Base-by-base conservation (phyloP, 768 basidiomycete genomes). In the Tulasnella sp. region DNA sequence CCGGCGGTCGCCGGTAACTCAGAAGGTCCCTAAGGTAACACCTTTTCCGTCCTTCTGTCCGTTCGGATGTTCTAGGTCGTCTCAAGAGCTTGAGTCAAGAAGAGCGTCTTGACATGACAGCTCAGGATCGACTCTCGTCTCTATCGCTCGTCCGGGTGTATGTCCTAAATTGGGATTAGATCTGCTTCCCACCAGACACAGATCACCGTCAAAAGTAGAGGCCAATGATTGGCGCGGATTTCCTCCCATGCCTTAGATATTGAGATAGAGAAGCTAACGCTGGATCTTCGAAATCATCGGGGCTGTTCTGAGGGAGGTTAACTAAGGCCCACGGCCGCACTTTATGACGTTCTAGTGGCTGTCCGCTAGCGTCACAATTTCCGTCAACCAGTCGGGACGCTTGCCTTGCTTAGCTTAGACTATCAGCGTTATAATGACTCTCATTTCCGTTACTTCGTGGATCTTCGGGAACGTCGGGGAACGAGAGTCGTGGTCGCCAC, bases 221-320 rank as follows among this genome's bases (percentile, higher is more conserved):
- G 52, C 52, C 52, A 59, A 59, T 22, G 52, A 59, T 59, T 59
- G 52, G 52, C n/a, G 52, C 52, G 52, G 52, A 59, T 59, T 8
- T 59, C 52, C 52, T 59, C 3, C 52, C 52, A 59, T 59, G 26
- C 52, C 52, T 59, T 22, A 59, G 52, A 59, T 59, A 59, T 59
- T 59, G 52, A 59, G 52, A 59, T 59, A 26, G 52, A 22, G 52
- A 59, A 59, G 52, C 52, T 11, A 32, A 29, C 52, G 52, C 52
- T 59, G 32, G 64, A 66, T 66, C 36, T 66, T 66, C 64, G 40
- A 66, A 66, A 66, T 66, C 22, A 37, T 66, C 64, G 36, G 64
- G 34, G 40, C 36, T 66, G 40, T 66, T 22, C 36, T 66, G 64
- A 5, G 64, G 64, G 40, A 22, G 64, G n/a, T 66, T 35, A 29